Base-by-base conservation (phyloP, 371 early-diverging fungal species). In the Mortierella sp. region DNA sequence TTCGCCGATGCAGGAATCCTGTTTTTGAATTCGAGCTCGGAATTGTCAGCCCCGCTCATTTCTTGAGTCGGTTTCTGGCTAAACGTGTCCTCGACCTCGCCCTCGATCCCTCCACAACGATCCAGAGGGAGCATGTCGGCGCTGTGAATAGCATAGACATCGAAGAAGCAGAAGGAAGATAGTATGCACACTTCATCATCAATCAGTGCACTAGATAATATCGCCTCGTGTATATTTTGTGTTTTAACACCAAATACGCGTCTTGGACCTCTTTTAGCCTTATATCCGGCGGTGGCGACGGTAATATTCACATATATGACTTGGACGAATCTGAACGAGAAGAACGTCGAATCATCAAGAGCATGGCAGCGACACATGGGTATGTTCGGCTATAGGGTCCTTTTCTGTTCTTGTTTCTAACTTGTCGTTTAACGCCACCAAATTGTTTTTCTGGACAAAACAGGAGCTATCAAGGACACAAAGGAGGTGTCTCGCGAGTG, bases 301-400 rank as follows among this genome's bases (percentile, higher is more conserved):
- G 87, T 12, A 80, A 84, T 31, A 79, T 93, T 0, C 85, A 88
- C 55, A 72, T 95, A 1, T 93, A 88, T 76, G 94, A 95, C 70
- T 78, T 94, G 32, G 86, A 87, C 3, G 61, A 60, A 23, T 53
- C 75, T 1, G 66, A 78, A 24, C 55, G 70, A 7, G 67, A 80
- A 6, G 78, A 80, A 8, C 76, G 78, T 2, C 60, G 73, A 11
- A 72, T 80, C 27, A 83, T 86, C 12, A 64, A 80, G 30, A 82
- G 84, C 12, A 71, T 84, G 28, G 83, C 87, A 0, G 70, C 83
- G 37, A 71, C 81, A 26, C 48, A 83, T 60, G 82, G 81, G 87
- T 84, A 82, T 28, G 21, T 14, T 7, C 42, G 26, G 39, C 42
- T 28, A 30, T 19, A 15, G 21, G 8, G 50, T n/a, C 2, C 30